A percentile compares a stretch with the other conserved stretches of the same genome.
These are phyloP conservation scores for Scytalidium sp. DNA, from an alignment of 2,329 filamentous ascomycete genomes.

Conservation along the genomic window DNA sequence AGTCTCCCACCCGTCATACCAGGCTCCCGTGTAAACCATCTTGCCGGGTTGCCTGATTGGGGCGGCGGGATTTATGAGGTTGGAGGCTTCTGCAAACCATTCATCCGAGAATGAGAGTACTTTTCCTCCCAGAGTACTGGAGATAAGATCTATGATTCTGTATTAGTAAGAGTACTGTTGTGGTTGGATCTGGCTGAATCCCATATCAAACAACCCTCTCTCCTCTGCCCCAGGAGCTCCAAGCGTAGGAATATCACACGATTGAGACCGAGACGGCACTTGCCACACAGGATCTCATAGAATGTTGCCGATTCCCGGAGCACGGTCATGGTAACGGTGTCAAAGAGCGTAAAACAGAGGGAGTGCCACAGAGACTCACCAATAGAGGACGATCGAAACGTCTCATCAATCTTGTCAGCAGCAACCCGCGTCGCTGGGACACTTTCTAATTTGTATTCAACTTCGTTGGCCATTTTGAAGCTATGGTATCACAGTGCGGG, in stretches of 20 bases:
- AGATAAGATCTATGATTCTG: constrained; percentile 52
- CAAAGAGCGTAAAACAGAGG: constrained; percentile 1
- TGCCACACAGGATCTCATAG: too few species aligned
- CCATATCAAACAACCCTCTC: neutral
- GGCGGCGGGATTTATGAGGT: constrained; percentile 61
- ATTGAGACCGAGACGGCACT: too few species aligned
- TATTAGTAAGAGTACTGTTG: constrained; percentile 7
- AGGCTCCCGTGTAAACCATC: constrained; percentile 67
- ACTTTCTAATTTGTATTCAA: constrained; percentile 54
- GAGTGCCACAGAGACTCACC: constrained; percentile 41
- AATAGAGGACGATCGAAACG: constrained; percentile 59
- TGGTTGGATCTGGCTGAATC: neutral
- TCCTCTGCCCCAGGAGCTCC: neutral
- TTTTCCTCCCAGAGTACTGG: constrained; percentile 58
- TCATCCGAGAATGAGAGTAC: constrained; percentile 64
- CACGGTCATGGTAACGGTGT: neutral
- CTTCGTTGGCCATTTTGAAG: constrained; percentile 30
- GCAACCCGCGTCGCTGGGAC: constrained; percentile 47
- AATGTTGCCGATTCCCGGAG: too few species aligned
- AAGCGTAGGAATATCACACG: too few species aligned
- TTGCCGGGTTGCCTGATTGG: constrained; percentile 63
- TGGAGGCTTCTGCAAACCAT: constrained; percentile 65
- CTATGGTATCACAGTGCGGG: neutral
- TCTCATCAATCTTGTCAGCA: constrained; percentile 55
- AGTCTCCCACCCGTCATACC: constrained; percentile 72